Evolutionary conservation across 2,329 filamentous ascomycete species (phyloP), one percentile per base, ranked within the genome.

Genomic region (Verticillium tricorpus): DNA sequence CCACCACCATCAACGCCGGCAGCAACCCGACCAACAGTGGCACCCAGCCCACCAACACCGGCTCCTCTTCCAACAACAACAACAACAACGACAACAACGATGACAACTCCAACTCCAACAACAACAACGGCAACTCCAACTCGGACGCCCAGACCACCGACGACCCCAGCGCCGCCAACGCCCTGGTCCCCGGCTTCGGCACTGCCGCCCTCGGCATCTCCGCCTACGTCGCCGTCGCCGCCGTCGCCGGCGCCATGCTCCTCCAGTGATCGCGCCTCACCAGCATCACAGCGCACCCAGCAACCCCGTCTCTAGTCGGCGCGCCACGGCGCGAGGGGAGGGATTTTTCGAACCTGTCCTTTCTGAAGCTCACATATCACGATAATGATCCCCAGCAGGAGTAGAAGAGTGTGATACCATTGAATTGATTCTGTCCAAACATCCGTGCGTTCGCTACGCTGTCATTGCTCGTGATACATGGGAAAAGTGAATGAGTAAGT

Each of bases 1-100:
- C 65, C 17, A 66, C 65, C 39, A 64, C 64, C 60, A 60, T 64
- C 58, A 59, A 50, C 19, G 56, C 52, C 35, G 45, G 34, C 22
- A 34, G 25, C 19, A 40, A 14, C 5, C 39, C 55, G 25, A 57
- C 40, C 19, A 32, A 19, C 22, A 37, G 19, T 57, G 28, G n/a
- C 28, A 45, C 37, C 12, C 56, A 57, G n/a, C 17, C 31, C 45
- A 55, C 15, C 58, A 60, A 59, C 61, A 64, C 60, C 45, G 59
- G 58, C 59, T 25, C 35, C 11, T 60, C 35, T 8, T 60, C 54
- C 32, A 61, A 58, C 52, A 54, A 52, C 45, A 31, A 37, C 40
- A 14, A 52, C 59, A 19, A 2, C 60, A 58, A 32, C 58, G 56
- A 58, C 37, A 52, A 58, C 52, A 40, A 57, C 45, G 50, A 55